These are phyloP conservation scores for Decorospora gaudefroyi DNA, from an alignment of 2,329 filamentous ascomycete genomes.

Conservation along the genomic window DNA sequence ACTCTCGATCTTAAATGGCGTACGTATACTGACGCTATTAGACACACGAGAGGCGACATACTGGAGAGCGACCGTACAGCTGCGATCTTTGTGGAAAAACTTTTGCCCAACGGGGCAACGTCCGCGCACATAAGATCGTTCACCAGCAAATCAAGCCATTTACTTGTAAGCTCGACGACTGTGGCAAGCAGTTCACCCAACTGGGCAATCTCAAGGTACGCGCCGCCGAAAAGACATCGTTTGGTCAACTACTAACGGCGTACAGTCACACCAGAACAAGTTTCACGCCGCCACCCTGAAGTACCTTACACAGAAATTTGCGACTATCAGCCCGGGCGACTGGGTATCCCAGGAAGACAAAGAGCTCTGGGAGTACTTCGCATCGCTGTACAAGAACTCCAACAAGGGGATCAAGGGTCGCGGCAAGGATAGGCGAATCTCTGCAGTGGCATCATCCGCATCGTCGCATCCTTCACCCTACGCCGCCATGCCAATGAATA, in stretches of 20 bases:
- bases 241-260: slow-evolving; percentile 15
- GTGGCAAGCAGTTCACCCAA: slow-evolving; percentile 86
- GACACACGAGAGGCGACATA: slow-evolving; percentile 87
- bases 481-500: slow-evolving; percentile 23
- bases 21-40: slow-evolving; percentile 43
- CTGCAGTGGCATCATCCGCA: slow-evolving; percentile 37
- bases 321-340: slow-evolving; percentile 63
- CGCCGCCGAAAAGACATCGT: background rate
- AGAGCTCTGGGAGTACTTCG: slow-evolving; percentile 83
- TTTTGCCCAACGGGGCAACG: slow-evolving; percentile 85
- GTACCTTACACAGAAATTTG: slow-evolving; percentile 71
- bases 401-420: slow-evolving; percentile 98
- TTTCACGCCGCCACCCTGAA: slow-evolving; percentile 80
- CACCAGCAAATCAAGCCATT: slow-evolving; percentile 79
- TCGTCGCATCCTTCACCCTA: slow-evolving; percentile 36
- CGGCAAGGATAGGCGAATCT: slow-evolving; percentile 78
- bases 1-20: too few species aligned
- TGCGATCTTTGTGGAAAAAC: slow-evolving; percentile 79
- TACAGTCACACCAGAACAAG: slow-evolving; percentile 86
- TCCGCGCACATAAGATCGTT: slow-evolving; percentile 80
- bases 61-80: slow-evolving; percentile 80
- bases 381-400: slow-evolving; percentile 89
- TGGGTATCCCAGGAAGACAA: slow-evolving; percentile 70
- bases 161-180: slow-evolving; percentile 78
- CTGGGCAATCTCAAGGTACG: slow-evolving; percentile 86